phyloP scores from a whole-genome alignment of 2,329 filamentous ascomycete genomes.

The Fusarium succisae region DNA sequence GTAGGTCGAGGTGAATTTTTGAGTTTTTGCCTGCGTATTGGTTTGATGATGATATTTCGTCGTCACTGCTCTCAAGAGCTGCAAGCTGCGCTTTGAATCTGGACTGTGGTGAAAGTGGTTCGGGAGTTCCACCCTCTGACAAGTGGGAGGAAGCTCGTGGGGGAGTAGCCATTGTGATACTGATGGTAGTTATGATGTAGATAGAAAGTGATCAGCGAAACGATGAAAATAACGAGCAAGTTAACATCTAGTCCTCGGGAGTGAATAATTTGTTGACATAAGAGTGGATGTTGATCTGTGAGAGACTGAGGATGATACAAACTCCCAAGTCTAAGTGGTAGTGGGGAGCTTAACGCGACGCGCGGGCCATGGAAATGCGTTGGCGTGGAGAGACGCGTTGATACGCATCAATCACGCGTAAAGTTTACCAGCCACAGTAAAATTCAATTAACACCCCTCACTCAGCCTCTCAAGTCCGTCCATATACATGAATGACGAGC shows the following conservation, averaged over 20 bases:
- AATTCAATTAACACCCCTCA: constrained; percentile 4
- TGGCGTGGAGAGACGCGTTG: constrained; percentile 39
- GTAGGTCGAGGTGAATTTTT: constrained; percentile 4
- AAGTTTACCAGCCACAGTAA: constrained; percentile 1
- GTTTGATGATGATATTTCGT: constrained; percentile 46
- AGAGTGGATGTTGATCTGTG: constrained; percentile 12
- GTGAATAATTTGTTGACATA: constrained; percentile 4
- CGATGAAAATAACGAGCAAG: neutral
- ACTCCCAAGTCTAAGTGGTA: constrained; percentile 33
- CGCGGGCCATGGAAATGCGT: constrained; percentile 39
- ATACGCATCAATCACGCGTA: constrained; percentile 34
- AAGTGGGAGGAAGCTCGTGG: constrained; percentile 58
- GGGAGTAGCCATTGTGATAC: constrained; percentile 53
- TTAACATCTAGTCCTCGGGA: neutral
- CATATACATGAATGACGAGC: neutral
- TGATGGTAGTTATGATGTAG: neutral
- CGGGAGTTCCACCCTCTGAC: constrained; percentile 53
- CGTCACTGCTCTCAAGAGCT: constrained; percentile 60
- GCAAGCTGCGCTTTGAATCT: constrained; percentile 66
- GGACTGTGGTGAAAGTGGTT: constrained; percentile 61
- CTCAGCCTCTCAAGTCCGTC: neutral
- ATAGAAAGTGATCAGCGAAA: neutral
- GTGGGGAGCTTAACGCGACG: constrained; percentile 47
- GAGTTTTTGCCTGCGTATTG: constrained; percentile 15
- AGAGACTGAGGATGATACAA: neutral